These are phyloP conservation scores for Sarcomyxa edulis DNA, from an alignment of 768 basidiomycete genomes.

Conservation along the genomic window DNA sequence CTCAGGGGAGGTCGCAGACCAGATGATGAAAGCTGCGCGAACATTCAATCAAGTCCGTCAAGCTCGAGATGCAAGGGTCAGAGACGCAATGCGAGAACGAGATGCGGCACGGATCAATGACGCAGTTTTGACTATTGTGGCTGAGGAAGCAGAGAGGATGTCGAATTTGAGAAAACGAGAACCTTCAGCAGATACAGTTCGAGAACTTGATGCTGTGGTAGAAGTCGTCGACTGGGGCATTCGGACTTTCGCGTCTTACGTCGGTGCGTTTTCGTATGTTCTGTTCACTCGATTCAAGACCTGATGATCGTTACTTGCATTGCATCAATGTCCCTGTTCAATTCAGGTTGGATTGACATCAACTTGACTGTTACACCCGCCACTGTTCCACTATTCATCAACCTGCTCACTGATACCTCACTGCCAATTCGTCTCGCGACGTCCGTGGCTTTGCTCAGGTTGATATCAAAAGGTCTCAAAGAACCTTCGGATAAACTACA, in stretches of 20 bases:
- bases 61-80: slow-evolving; percentile 74
- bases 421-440: slow-evolving; percentile 81
- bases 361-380: slow-evolving; percentile 90
- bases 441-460: slow-evolving; percentile 71
- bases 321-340: not conserved
- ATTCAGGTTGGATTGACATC: slow-evolving; percentile 94
- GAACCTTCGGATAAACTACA: slow-evolving; percentile 87
- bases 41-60: slow-evolving; percentile 66
- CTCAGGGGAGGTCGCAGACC: slow-evolving; percentile 95
- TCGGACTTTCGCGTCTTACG: slow-evolving; percentile 88
- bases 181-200: slow-evolving; percentile 32
- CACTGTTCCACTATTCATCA: slow-evolving; percentile 82
- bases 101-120: slow-evolving; percentile 87
- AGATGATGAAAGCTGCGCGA: slow-evolving; percentile 85
- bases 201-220: slow-evolving; percentile 50
- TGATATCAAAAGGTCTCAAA: slow-evolving; percentile 91
- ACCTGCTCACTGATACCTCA: slow-evolving; percentile 71
- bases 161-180: slow-evolving; percentile 42
- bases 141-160: slow-evolving; percentile 63
- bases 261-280: slow-evolving; percentile 62
- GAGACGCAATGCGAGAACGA: slow-evolving; percentile 85
- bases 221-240: slow-evolving; percentile 94
- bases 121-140: slow-evolving; percentile 79
- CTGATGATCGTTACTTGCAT: not conserved
- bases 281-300: not conserved